Base-by-base conservation (phyloP, 345 rosid species). In the Salix udensis region DNA sequence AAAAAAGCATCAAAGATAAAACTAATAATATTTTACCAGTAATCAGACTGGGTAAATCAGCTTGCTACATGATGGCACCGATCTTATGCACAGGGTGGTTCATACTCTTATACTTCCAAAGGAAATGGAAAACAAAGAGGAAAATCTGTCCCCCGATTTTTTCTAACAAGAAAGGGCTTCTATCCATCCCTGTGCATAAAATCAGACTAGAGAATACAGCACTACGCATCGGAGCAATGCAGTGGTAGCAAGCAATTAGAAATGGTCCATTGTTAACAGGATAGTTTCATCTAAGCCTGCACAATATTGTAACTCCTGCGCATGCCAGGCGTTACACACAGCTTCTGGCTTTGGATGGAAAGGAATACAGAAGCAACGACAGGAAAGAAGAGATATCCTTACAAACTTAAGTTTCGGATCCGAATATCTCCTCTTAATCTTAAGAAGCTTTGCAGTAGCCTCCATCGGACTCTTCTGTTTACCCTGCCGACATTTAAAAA, bases 321-420 rank as follows among this genome's bases (percentile, higher is more conserved):
- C 69, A 44, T 44, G 42, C 6, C 77, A 74, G 70, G 31, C 58
- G 48, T 36, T 30, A 40, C 68, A 28, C 44, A 64, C 46, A 42
- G 46, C 46, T 42, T 42, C 10, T 42, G 46, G 4, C 46, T 11
- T 42, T 42, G 46, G 46, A 42, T 42, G 14, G 46, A 42, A 11
- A 42, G 13, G 14, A 42, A 10, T 42, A 42, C 46, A 11, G 46
- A n/a, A 58, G 62, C 62, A 75, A 55, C 37, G 19, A 37, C n/a
- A 73, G 16, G 46, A 52, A 24, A 36, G 30, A 15, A 58, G 39
- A 2, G 46, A 19, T 8, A 11, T 42, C 13, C 79, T 76, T 76
- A 80, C 83, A 16, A 70, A 78, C 34, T 74, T 78, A 34, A 66
- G 60, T 74, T 82, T 78, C 52, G 79, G 78, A 78, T 82, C 81